Base-by-base conservation (phyloP, 164 flowering plant species). In the Berberis vulgaris region DNA sequence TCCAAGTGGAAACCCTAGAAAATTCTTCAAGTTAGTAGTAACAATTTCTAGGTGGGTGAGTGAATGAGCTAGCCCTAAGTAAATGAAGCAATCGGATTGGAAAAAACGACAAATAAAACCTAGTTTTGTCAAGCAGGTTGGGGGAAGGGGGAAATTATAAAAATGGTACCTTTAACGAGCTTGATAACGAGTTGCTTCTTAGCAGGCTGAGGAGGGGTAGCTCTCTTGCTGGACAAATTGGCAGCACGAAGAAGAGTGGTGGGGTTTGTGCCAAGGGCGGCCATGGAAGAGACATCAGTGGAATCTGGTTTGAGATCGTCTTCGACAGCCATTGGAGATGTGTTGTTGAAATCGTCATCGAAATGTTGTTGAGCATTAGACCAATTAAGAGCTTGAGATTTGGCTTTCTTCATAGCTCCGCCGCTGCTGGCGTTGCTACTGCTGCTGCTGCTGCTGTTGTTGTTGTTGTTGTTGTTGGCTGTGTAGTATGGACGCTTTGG, bases 401-500 rank as follows among this genome's bases (percentile, higher is more conserved):
- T 91, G 61, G 91, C 80, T 65, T 91, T 91, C 75, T 91, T 91
- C 97, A 88, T 89, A 2, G 81, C 67, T 45, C 26, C 26, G 11
- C 77, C 55, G 12, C 65, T 69, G 43, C 50, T 41, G 50, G 77
- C 52, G 11, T 61, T 67, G 52, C 50, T 52, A 47, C 50, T 54
- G 67, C 62, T 63, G 65, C 45, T 57, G 65, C 43, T 68, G 45
- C 5, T 55, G 60, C 57, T 57, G 67, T 13, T 40, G 75, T 58
- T 66, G 63, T 50, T 50, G 52, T 43, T 54, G 60, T 42, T 65
- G 69, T 39, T 63, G 62, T 11, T 62, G 53, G 49, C 40, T 13
- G 49, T 58, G 70, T 56, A n/a, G 44, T 52, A 52, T 52, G 71
- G 61, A 53, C 76, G 79, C 74, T 72, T 76, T 54, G 64, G 60